phyloP scores from a whole-genome alignment of 441 rosid genomes.

The Populus tomentosa region DNA sequence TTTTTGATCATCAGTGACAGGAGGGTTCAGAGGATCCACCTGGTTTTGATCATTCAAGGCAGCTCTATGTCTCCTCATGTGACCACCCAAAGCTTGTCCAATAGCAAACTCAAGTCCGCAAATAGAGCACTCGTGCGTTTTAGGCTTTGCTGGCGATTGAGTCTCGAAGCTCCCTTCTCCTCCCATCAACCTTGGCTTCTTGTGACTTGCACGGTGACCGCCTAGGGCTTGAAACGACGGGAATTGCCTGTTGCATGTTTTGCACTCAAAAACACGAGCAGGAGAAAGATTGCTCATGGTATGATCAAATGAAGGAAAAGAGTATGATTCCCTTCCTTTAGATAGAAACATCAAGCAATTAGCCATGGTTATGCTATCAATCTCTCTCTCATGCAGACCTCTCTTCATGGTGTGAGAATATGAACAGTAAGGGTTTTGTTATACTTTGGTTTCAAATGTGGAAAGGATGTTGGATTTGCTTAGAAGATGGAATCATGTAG shows the following conservation, averaged over 20 bases:
- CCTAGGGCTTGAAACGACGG: slow-evolving; percentile 93
- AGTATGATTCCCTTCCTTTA: slow-evolving; percentile 16
- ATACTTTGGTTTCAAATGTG: neutral
- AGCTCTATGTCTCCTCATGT: slow-evolving; percentile 87
- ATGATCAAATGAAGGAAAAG: slow-evolving; percentile 8
- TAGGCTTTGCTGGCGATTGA: slow-evolving; percentile 23
- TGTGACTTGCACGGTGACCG: slow-evolving; percentile 96
- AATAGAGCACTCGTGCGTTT: slow-evolving; percentile 84
- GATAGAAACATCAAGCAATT: slow-evolving; percentile 54
- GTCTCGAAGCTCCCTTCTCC: slow-evolving; percentile 21
- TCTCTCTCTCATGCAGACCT: slow-evolving; percentile 17
- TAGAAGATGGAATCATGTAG: neutral
- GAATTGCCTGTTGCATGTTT: slow-evolving; percentile 75
- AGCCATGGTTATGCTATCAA: slow-evolving; percentile 47
- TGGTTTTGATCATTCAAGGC: slow-evolving; percentile 16
- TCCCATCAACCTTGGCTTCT: slow-evolving; percentile 46
- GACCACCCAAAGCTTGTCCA: slow-evolving; percentile 95
- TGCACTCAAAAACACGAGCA: slow-evolving; percentile 71
- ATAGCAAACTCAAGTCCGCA: slow-evolving; percentile 85
- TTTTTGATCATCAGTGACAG: neutral
- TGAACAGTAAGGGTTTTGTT: neutral
- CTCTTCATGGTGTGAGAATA: slow-evolving; percentile 37
- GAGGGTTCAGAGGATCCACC: neutral
- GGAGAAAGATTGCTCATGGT: slow-evolving; percentile 1
- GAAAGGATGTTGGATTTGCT: neutral